These are phyloP conservation scores for Pleurotus citrinopileatus DNA, from an alignment of 768 basidiomycete species.

Conservation along the genomic window DNA sequence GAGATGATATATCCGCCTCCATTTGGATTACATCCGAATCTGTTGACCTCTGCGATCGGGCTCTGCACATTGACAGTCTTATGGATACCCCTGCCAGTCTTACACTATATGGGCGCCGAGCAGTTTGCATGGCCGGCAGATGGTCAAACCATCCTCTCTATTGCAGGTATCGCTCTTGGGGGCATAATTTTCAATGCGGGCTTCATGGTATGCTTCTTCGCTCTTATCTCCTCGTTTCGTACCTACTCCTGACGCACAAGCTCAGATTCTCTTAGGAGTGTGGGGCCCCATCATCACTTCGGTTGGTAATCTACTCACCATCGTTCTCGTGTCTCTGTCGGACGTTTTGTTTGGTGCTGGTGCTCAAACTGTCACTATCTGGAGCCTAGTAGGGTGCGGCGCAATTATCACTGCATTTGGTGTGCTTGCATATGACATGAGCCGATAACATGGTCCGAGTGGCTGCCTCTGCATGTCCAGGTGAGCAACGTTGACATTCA, in stretches of 20 bases:
- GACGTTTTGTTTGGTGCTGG: conserved; percentile 74
- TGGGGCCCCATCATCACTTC: conserved; percentile 90
- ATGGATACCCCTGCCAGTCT: conserved; percentile 76
- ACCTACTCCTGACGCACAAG: conserved; percentile 10
- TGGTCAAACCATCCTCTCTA: conserved; percentile 39
- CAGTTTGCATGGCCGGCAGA: conserved; percentile 62
- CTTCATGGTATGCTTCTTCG: conserved; percentile 60
- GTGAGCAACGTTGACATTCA: conserved; percentile 1
- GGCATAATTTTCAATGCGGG: conserved; percentile 85
- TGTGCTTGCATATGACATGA: conserved; percentile 73
- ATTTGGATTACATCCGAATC: conserved; percentile 82
- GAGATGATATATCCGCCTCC: conserved; percentile 58
- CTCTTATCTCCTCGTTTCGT: not conserved
- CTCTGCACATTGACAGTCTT: conserved; percentile 67
- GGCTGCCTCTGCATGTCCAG: not conserved
- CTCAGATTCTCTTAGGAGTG: conserved; percentile 72
- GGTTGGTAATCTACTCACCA: conserved; percentile 92
- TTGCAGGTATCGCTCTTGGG: conserved; percentile 64
- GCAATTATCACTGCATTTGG: conserved; percentile 84
- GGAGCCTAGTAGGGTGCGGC: conserved; percentile 74
- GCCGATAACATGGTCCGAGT: conserved; percentile 17
- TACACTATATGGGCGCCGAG: conserved; percentile 67
- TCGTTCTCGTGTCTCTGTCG: conserved; percentile 80
- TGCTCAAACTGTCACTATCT: conserved; percentile 56
- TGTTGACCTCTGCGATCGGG: conserved; percentile 80